Conservation (phyloP, 768 basidiomycete genomes). For the Kwoniella heveanensis region DNA sequence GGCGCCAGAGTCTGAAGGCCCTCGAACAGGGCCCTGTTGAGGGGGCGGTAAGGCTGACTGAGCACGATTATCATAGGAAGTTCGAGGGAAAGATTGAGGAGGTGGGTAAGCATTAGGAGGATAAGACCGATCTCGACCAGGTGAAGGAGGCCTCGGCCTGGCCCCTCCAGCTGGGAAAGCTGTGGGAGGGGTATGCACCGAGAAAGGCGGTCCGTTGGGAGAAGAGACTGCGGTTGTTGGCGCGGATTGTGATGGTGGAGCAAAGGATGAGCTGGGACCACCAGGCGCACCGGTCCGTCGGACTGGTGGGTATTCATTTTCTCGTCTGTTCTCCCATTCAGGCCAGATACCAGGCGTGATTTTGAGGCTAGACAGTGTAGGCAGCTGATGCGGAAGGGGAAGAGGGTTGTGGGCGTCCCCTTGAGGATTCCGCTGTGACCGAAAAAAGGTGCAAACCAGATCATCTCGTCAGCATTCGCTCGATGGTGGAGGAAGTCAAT, state of each 20-base stretch:
- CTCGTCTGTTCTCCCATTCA: constrained; percentile 46
- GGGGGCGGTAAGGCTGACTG: constrained; percentile 5
- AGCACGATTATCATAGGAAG: constrained; percentile 9
- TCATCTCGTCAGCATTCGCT: not conserved
- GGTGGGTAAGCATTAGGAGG: constrained; percentile 10
- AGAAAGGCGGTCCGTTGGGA: constrained; percentile 21
- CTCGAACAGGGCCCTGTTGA: constrained; percentile 7
- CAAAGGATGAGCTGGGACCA: constrained; percentile 2
- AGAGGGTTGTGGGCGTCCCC: constrained; percentile 42
- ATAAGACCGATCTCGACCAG: constrained; percentile 13
- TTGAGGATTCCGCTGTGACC: constrained; percentile 39
- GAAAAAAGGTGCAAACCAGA: not conserved
- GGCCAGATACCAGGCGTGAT: constrained; percentile 49
- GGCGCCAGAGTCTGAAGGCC: constrained; percentile 2
- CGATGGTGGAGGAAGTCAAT: not conserved
- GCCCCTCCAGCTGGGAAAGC: constrained; percentile 12
- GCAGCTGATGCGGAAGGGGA: constrained; percentile 46
- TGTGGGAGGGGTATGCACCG: constrained; percentile 21
- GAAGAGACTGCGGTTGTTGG: constrained; percentile 24
- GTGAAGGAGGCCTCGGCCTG: constrained; percentile 13
- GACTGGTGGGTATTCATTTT: constrained; percentile 20
- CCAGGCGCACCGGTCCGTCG: constrained; percentile 11
- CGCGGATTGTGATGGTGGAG: constrained; percentile 24
- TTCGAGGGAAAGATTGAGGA: constrained; percentile 16
- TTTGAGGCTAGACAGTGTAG: constrained; percentile 34